Evolutionary conservation across 208 protist species (phyloP).

Genomic region (Trichomonas tenax): DNA sequence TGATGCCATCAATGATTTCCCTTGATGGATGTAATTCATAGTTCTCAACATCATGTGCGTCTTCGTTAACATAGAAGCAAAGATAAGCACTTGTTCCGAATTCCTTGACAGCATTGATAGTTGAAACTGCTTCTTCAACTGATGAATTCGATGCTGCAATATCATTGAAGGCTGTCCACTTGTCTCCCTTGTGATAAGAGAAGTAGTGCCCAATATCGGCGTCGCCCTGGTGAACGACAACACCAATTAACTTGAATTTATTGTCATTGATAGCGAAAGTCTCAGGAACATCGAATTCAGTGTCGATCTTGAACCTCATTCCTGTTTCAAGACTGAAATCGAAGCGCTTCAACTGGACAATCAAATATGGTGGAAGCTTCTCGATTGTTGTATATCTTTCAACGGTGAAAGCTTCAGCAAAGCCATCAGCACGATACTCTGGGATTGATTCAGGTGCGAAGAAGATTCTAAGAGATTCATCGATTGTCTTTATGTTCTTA

Average conservation of each 20-base stretch:
- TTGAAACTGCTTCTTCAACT: not conserved
- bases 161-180: not conserved
- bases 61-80: not conserved
- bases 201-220: not conserved
- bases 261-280: not conserved
- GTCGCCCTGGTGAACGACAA: conserved; percentile 1
- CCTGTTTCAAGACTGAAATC: not conserved
- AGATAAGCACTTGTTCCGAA: not conserved
- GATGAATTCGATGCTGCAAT: too few species aligned
- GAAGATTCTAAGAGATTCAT: not conserved
- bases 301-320: not conserved
- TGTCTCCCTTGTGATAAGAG: not conserved
- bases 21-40: not conserved
- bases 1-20: not conserved
- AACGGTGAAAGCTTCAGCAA: not conserved
- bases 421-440: not conserved
- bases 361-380: not conserved
- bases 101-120: not conserved
- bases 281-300: not conserved
- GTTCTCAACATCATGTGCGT: not conserved
- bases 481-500: not conserved
- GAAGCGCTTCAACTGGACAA: not conserved
- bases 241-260: not conserved
- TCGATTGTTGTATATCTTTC: not conserved
- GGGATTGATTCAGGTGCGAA: not conserved